Conservation (phyloP, 179 eudicot genomes). For the Actinidia polygama region DNA sequence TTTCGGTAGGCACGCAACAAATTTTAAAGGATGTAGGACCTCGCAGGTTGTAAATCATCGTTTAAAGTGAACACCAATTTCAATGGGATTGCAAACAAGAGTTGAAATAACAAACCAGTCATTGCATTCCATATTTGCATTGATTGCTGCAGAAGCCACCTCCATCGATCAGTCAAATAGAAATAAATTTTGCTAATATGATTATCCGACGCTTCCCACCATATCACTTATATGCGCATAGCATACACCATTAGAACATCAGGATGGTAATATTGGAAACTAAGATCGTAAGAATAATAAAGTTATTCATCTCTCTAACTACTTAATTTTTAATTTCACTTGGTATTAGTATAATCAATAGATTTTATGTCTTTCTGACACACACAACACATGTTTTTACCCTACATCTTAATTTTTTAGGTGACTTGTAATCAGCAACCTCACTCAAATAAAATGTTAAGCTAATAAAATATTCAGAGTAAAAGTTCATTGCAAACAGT, state of each 20-base stretch:
- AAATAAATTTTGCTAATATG: conserved; percentile 24
- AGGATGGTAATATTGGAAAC: no score
- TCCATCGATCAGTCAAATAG: conserved; percentile 19
- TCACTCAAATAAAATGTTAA: no score
- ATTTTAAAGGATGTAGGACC: conserved; percentile 15
- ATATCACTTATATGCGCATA: conserved; percentile 21
- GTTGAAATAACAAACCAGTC: conserved; percentile 21
- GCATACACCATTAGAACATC: background rate
- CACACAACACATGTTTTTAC: background rate
- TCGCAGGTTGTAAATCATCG: conserved; percentile 4
- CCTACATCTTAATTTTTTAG: background rate
- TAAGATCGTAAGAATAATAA: background rate
- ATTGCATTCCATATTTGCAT: background rate
- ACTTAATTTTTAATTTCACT: background rate
- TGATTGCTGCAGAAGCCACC: conserved; percentile 2
- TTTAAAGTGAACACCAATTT: conserved; percentile 5
- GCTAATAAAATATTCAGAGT: no score
- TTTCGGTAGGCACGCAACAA: no score
- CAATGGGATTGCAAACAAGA: conserved; percentile 8
- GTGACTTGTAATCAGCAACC: no score
- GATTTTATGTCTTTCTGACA: no score
- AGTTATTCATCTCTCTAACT: no score
- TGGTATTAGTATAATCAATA: background rate
- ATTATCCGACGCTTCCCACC: conserved; percentile 20
- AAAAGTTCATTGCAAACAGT: no score